Percentiles rank a stretch among this genome's conserved stretches.
phyloP scores from a whole-genome alignment of 2,329 filamentous ascomycete species.

The Blumeriella jaapii region DNA sequence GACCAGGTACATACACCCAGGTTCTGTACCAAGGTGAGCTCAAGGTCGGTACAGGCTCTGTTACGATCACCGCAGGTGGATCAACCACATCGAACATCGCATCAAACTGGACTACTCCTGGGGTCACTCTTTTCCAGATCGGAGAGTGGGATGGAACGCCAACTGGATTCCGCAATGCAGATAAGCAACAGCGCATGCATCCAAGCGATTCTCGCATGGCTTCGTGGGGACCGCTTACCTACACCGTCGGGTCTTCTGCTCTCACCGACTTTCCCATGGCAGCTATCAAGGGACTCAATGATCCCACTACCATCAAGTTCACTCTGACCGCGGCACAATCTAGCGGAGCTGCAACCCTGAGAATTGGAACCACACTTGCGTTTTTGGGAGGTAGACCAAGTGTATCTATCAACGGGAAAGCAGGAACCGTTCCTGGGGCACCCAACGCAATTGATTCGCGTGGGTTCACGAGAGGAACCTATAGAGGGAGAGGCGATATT shows the following conservation, averaged over 20 bases:
- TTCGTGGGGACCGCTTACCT: slow-evolving; percentile 47
- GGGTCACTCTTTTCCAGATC: slow-evolving; percentile 48
- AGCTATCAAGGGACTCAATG: slow-evolving; percentile 48
- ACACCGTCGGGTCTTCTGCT: slow-evolving; percentile 45
- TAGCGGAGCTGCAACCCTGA: slow-evolving; percentile 42
- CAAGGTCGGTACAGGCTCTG: slow-evolving; percentile 38
- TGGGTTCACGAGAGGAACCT: slow-evolving; percentile 54
- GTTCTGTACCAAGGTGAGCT: slow-evolving; percentile 50
- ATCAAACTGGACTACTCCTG: slow-evolving; percentile 33
- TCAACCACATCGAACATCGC: slow-evolving; percentile 40
- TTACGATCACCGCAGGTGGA: slow-evolving; percentile 38
- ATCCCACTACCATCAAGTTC: slow-evolving; percentile 49
- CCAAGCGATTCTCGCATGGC: slow-evolving; percentile 54
- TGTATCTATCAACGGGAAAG: slow-evolving; percentile 44
- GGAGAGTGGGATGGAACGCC: slow-evolving; percentile 55
- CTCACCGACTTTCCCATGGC: slow-evolving; percentile 52
- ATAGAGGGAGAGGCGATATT: slow-evolving; percentile 51
- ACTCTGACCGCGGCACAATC: slow-evolving; percentile 37
- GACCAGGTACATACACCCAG: slow-evolving; percentile 58
- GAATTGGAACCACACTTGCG: slow-evolving; percentile 52
- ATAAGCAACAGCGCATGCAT: slow-evolving; percentile 57
- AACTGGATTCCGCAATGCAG: slow-evolving; percentile 54
- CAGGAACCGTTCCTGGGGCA: slow-evolving; percentile 36
- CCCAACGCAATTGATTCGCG: slow-evolving; percentile 53
- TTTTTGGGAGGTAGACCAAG: slow-evolving; percentile 48